phyloP scores from a whole-genome alignment of 805 yeast genomes.

The Candida gorgasii region DNA sequence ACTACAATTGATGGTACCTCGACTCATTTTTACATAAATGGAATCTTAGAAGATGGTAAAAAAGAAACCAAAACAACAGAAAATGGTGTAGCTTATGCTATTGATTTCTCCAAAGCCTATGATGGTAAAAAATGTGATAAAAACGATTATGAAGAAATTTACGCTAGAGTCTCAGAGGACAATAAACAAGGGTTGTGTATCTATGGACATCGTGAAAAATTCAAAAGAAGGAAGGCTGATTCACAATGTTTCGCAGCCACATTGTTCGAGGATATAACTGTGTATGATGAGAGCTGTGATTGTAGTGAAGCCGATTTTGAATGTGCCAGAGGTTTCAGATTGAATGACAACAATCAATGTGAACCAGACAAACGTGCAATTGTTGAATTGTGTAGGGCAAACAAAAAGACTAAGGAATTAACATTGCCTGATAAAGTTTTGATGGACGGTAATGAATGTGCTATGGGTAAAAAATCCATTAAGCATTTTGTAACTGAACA shows the following conservation, averaged over 20 bases:
- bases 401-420: conserved; percentile 22
- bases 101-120: conserved; percentile 63
- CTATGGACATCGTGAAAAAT: conserved; percentile 66
- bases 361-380: conserved; percentile 32
- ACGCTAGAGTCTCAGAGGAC: conserved; percentile 45
- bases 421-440: conserved; percentile 40
- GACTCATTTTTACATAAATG: conserved; percentile 53
- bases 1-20: conserved; percentile 76
- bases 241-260: conserved; percentile 63
- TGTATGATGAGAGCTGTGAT: conserved; percentile 56
- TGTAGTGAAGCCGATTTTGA: conserved; percentile 72
- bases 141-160: conserved; percentile 66
- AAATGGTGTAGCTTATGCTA: conserved; percentile 27
- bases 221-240: conserved; percentile 60
- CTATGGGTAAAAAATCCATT: conserved; percentile 21
- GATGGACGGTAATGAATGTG: conserved; percentile 49
- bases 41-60: conserved; percentile 24
- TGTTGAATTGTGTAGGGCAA: conserved; percentile 24
- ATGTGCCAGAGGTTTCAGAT: conserved; percentile 54
- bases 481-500: conserved; percentile 27
- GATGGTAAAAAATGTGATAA: conserved; percentile 44
- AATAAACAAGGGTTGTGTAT: conserved; percentile 51
- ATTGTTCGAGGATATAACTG: conserved; percentile 46
- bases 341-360: conserved; percentile 46
- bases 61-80: conserved; percentile 7